Evolutionary conservation across 345 rosid species (phyloP).

Genomic region (Mercurialis annua): DNA sequence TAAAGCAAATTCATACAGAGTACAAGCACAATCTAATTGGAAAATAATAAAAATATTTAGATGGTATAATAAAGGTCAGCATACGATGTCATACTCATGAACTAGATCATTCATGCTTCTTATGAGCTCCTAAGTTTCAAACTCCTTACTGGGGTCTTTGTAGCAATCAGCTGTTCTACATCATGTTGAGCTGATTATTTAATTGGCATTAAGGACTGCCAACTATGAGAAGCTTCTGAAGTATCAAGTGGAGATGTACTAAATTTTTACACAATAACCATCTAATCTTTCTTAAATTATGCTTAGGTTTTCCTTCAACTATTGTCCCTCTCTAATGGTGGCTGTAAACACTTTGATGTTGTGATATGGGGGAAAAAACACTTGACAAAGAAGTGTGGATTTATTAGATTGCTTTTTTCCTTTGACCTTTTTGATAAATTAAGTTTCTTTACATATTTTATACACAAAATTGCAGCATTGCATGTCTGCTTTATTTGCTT

Average conservation of each 20-base stretch:
- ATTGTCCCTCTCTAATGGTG: neutral
- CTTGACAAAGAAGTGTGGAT: neutral
- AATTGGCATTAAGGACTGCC: neutral
- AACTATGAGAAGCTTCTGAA: neutral
- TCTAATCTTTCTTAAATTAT: neutral
- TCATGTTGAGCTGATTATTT: neutral
- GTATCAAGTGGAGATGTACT: neutral
- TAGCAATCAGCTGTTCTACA: neutral
- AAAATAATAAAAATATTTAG: neutral
- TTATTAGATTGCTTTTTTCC: neutral
- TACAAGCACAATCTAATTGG: neutral
- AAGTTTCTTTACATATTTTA: neutral
- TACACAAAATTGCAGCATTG: neutral
- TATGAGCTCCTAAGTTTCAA: conserved; percentile 2
- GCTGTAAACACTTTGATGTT: neutral
- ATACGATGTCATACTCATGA: neutral
- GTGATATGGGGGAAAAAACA: neutral
- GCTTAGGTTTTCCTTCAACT: neutral
- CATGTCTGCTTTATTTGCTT: neutral
- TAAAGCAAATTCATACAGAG: neutral
- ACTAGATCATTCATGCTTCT: neutral
- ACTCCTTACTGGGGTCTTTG: neutral
- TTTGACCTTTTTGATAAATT: neutral
- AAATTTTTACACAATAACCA: neutral
- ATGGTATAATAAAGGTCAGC: neutral